These are phyloP conservation scores for Boletus rex-veris DNA, from an alignment of 768 basidiomycete genomes.

Conservation along the genomic window DNA sequence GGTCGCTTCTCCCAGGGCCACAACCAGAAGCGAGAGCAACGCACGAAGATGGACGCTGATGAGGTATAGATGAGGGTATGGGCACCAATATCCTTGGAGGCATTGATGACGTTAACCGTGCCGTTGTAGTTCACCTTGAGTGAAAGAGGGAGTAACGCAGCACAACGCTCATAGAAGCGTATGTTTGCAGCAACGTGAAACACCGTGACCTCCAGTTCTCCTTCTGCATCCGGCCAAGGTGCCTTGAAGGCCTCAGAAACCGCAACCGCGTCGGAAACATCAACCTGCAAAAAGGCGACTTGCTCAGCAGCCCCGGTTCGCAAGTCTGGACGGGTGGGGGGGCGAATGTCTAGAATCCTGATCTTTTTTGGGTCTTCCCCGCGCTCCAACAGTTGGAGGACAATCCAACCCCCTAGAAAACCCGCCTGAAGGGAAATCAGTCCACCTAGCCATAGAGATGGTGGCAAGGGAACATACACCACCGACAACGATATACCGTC, in stretches of 20 bases:
- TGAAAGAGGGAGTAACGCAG: conserved; percentile 49
- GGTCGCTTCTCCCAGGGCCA: conserved; percentile 76
- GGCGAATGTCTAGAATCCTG: conserved; percentile 63
- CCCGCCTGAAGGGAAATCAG: conserved; percentile 47
- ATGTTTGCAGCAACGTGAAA: conserved; percentile 79
- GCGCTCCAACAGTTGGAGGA: conserved; percentile 60
- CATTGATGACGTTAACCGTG: conserved; percentile 62
- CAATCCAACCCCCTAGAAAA: conserved; percentile 78
- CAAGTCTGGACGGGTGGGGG: conserved; percentile 56
- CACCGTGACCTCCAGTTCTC: conserved; percentile 47
- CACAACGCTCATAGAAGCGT: conserved; percentile 68
- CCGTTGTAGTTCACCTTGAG: conserved; percentile 63
- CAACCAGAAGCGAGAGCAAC: conserved; percentile 56
- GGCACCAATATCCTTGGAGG: conserved; percentile 53
- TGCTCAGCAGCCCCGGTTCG: conserved; percentile 47
- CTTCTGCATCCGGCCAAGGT: conserved; percentile 50
- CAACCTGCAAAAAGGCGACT: conserved; percentile 55
- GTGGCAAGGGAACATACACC: conserved; percentile 49
- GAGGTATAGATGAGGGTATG: conserved; percentile 66
- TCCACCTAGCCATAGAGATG: neutral
- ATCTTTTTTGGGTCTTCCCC: conserved; percentile 68
- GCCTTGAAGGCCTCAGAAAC: conserved; percentile 60
- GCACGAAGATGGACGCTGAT: conserved; percentile 62
- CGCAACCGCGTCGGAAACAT: conserved; percentile 52
- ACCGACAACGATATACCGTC: conserved; percentile 73